Evolutionary conservation across 208 protist genomes (phyloP).

Genomic region (Spongospora subterranea): DNA sequence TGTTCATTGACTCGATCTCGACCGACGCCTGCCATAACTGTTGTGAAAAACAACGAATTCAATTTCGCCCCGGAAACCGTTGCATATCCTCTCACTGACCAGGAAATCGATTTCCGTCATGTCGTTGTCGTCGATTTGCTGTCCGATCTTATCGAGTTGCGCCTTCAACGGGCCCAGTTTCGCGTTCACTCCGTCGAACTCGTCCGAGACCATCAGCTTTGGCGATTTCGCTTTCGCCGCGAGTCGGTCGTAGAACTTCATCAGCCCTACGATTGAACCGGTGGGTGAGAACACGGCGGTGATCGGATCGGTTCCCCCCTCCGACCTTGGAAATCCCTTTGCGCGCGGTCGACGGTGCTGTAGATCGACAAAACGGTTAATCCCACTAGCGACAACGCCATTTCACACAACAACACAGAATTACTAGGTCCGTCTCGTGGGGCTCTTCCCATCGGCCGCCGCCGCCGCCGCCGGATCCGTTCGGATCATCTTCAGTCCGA

Average conservation of each 20-base stretch:
- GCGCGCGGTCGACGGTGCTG: background rate
- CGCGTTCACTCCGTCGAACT: background rate
- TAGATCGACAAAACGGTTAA: background rate
- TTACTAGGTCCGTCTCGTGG: background rate
- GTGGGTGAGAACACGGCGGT: background rate
- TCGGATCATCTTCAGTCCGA: conserved; percentile 31
- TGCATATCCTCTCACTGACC: background rate
- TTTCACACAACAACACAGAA: background rate
- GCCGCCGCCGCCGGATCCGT: background rate
- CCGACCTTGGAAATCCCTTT: background rate
- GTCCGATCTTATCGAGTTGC: background rate
- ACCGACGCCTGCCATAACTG: conserved; percentile 50
- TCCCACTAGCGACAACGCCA: background rate
- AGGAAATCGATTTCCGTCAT: conserved; percentile 6
- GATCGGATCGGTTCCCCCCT: background rate
- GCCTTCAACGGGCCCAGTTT: background rate
- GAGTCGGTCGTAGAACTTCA: background rate
- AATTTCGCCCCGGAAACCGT: too few species aligned
- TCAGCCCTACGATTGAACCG: background rate
- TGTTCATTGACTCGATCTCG: conserved; percentile 43
- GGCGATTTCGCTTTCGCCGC: background rate
- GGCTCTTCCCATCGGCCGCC: background rate
- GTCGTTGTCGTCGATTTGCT: background rate
- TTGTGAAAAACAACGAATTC: background rate
- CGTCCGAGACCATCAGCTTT: background rate